A percentile compares a stretch with the other conserved stretches of the same genome.
phyloP scores from a whole-genome alignment of 139 green algal species.

The Chlamydomonas schloesseri region DNA sequence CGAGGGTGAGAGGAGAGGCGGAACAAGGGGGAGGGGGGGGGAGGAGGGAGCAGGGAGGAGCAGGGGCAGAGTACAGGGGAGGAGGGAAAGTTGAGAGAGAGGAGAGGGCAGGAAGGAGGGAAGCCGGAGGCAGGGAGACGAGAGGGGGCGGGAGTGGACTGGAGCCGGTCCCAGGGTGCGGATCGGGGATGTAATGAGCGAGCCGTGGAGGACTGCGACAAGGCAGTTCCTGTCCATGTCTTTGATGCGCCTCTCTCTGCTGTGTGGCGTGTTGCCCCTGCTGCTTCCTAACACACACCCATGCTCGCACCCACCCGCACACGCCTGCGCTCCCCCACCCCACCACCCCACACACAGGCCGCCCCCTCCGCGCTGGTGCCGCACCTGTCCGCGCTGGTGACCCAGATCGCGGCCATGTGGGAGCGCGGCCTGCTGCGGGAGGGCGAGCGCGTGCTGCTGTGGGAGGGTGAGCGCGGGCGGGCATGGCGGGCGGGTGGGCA shows the following conservation, averaged over 20 bases:
- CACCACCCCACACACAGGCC: constrained; percentile 38
- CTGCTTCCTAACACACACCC: not conserved
- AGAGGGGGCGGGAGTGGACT: too few species aligned
- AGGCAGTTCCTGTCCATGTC: too few species aligned
- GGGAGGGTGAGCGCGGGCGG: constrained; percentile 58
- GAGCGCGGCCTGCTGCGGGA: constrained; percentile 62
- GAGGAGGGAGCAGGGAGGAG: too few species aligned
- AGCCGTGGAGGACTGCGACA: too few species aligned
- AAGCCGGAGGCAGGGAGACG: too few species aligned
- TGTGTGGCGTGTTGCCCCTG: not conserved
- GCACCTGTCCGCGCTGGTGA: constrained; percentile 73
- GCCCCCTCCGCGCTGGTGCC: constrained; percentile 69
- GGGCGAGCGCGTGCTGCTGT: constrained; percentile 74
- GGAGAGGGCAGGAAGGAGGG: too few species aligned
- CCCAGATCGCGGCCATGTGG: constrained; percentile 69
- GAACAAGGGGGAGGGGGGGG: not conserved
- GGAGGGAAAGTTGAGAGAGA: not conserved
- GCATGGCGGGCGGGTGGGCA: not conserved
- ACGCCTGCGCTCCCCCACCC: not conserved
- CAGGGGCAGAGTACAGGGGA: too few species aligned
- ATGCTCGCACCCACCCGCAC: not conserved
- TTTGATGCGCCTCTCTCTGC: too few species aligned
- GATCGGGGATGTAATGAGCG: too few species aligned
- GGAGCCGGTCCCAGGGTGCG: too few species aligned
- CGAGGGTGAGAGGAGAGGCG: constrained; percentile 31